Conservation (phyloP, 768 basidiomycete genomes). For the Suillus luteus region DNA sequence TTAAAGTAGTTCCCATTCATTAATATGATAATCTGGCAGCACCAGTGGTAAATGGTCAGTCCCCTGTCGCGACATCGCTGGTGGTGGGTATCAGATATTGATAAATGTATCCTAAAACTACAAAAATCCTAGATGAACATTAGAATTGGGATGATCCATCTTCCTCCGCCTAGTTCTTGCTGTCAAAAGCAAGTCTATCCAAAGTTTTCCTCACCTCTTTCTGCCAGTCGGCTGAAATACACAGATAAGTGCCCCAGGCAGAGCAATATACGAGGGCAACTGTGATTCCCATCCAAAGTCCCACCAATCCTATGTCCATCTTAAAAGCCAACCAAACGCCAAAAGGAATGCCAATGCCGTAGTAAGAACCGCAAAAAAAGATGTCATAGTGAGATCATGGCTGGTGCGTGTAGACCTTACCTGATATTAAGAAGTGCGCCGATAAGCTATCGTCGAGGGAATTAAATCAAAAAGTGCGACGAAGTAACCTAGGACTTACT, state of each 20-base stretch:
- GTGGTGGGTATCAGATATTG: no score
- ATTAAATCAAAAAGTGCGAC: background rate
- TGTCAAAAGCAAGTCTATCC: constrained; percentile 51
- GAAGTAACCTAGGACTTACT: constrained; percentile 30
- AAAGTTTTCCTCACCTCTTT: constrained; percentile 64
- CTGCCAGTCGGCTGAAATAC: constrained; percentile 66
- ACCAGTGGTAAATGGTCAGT: no score
- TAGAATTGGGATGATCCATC: background rate
- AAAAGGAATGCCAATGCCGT: constrained; percentile 80
- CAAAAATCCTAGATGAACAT: no score
- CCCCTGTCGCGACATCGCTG: no score
- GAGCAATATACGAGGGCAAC: constrained; percentile 65
- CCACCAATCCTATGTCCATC: constrained; percentile 55
- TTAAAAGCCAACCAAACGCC: constrained; percentile 79
- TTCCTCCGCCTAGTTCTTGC: background rate
- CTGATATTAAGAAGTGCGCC: constrained; percentile 82
- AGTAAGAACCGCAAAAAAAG: constrained; percentile 55
- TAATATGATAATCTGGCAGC: no score
- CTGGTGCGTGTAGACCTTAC: constrained; percentile 31
- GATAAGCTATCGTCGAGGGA: constrained; percentile 52
- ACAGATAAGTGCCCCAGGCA: constrained; percentile 50
- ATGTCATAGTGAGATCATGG: constrained; percentile 9
- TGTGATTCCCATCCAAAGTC: constrained; percentile 86
- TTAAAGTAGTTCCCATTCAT: no score
- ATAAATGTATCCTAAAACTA: no score